Evolutionary conservation across 2,329 filamentous ascomycete genomes (phyloP).

Genomic region (Fusarium sarcochroum): DNA sequence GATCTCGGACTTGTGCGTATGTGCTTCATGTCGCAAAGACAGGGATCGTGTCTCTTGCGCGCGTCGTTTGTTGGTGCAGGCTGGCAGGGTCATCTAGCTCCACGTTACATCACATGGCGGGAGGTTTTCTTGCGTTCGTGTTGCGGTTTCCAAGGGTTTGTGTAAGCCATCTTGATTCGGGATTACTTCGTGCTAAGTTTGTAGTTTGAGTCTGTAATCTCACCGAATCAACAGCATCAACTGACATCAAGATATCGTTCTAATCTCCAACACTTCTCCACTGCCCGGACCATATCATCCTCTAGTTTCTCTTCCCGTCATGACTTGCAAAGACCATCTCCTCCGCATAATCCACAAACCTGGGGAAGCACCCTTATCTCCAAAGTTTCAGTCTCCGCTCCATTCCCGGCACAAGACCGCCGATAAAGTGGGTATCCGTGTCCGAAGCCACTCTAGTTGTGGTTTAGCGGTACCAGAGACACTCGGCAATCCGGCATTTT

Average conservation of each 20-base stretch:
- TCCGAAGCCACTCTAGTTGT: slow-evolving; percentile 27
- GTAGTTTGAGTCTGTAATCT: not conserved
- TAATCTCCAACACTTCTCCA: not conserved
- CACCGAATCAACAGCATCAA: not conserved
- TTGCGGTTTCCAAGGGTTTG: not conserved
- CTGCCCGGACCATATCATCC: not conserved
- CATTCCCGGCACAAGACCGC: slow-evolving; percentile 39
- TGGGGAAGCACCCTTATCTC: slow-evolving; percentile 20
- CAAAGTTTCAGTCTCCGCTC: slow-evolving; percentile 1
- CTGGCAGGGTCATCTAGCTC: not conserved
- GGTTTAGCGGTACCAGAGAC: too few species aligned
- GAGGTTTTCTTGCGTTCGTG: not conserved
- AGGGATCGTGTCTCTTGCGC: slow-evolving; percentile 9
- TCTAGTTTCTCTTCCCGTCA: not conserved
- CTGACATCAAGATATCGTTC: not conserved
- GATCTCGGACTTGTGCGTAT: slow-evolving; percentile 29
- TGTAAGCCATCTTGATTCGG: not conserved
- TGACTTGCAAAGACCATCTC: not conserved
- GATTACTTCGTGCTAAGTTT: not conserved
- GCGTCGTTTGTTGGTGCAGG: not conserved
- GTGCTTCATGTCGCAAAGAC: slow-evolving; percentile 14
- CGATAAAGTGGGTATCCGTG: slow-evolving; percentile 22
- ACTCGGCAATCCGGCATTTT: slow-evolving; percentile 47
- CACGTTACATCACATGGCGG: slow-evolving; percentile 15
- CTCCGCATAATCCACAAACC: slow-evolving; percentile 29